Evolutionary conservation across 371 early-diverging fungal species (phyloP).

Genomic region (Haplosporangium sp.): DNA sequence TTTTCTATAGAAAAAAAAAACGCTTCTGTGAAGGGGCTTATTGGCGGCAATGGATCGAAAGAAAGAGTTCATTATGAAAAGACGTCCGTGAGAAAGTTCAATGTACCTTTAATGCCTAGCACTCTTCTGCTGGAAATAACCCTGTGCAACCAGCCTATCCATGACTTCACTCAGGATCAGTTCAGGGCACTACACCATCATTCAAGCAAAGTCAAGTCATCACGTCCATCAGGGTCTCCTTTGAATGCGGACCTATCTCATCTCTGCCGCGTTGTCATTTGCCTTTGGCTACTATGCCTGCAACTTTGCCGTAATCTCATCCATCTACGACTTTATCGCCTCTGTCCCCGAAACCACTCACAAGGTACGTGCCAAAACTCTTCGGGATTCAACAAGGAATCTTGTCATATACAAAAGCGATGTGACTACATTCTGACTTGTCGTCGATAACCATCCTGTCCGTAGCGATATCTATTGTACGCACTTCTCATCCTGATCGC

Average conservation of each 20-base stretch:
- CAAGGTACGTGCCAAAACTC: constrained; percentile 41
- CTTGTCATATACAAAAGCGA: too few species aligned
- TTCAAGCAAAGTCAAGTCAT: background rate
- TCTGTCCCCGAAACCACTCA: constrained; percentile 61
- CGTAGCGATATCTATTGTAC: constrained; percentile 53
- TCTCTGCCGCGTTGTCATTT: constrained; percentile 57
- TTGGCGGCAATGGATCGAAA: constrained; percentile 7
- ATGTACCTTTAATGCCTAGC: background rate
- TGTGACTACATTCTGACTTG: background rate
- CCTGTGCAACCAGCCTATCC: too few species aligned
- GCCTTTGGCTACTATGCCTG: constrained; percentile 60
- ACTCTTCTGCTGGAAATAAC: too few species aligned
- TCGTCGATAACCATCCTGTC: background rate
- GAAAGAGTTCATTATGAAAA: background rate
- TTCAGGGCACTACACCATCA: background rate
- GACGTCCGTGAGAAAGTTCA: constrained; percentile 15
- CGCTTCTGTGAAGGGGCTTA: constrained; percentile 22
- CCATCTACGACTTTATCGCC: constrained; percentile 55
- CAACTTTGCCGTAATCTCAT: constrained; percentile 58
- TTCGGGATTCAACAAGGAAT: too few species aligned
- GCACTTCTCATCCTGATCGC: constrained; percentile 51
- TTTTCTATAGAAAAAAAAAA: constrained; percentile 2
- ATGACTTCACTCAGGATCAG: too few species aligned
- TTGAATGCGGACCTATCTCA: constrained; percentile 57
- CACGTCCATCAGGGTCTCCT: background rate